These are phyloP conservation scores for Pseudopithomyces maydicus DNA, from an alignment of 2,329 filamentous ascomycete species.

Conservation along the genomic window DNA sequence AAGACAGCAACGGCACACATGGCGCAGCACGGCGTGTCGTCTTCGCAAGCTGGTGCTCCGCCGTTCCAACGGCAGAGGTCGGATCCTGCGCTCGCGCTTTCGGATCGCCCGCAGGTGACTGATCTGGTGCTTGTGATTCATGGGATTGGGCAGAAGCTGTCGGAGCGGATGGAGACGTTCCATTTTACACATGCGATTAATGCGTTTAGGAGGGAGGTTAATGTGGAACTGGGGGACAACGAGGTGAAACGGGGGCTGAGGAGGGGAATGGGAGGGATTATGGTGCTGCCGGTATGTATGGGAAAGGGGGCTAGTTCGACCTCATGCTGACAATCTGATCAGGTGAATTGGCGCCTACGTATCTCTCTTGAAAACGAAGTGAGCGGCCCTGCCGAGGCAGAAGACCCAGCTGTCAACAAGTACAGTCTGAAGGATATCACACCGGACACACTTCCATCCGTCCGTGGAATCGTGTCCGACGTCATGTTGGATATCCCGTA, in stretches of 20 bases:
- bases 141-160: slow-evolving; percentile 95
- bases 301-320: too few relatives aligned
- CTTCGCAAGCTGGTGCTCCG: slow-evolving; percentile 51
- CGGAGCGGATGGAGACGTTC: slow-evolving; percentile 91
- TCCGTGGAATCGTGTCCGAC: slow-evolving; percentile 91
- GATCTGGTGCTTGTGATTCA: slow-evolving; percentile 92
- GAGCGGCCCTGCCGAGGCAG: slow-evolving; percentile 56
- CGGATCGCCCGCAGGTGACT: slow-evolving; percentile 72
- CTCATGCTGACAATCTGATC: slow-evolving; percentile 13
- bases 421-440: slow-evolving; percentile 87
- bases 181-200: slow-evolving; percentile 98
- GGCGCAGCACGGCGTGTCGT: slow-evolving; percentile 52
- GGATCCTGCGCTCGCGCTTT: slow-evolving; percentile 66
- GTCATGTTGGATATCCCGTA: slow-evolving; percentile 99
- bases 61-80: slow-evolving; percentile 45
- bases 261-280: slow-evolving; percentile 81
- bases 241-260: slow-evolving; percentile 77
- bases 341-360: slow-evolving; percentile 87
- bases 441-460: slow-evolving; percentile 83
- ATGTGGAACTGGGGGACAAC: slow-evolving; percentile 77
- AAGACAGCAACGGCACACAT: slow-evolving; percentile 46
- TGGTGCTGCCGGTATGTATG: slow-evolving; percentile 73
- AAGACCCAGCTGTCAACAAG: slow-evolving; percentile 64
- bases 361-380: slow-evolving; percentile 82
- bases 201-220: slow-evolving; percentile 82